Conservation (phyloP, 257 asterid species). For the Fraxinus pennsylvanica region DNA sequence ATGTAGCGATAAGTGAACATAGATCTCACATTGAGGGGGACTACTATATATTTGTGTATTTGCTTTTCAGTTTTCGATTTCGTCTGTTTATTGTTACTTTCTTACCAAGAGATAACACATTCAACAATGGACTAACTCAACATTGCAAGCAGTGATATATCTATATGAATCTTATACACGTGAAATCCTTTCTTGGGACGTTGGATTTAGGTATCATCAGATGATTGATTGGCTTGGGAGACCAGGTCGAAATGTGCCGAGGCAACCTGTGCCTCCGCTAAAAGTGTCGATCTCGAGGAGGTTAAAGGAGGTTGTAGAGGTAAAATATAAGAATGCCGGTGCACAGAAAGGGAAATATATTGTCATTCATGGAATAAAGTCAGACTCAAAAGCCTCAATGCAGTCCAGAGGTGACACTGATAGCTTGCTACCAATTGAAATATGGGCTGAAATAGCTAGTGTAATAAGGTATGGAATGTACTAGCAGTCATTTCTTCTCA, state of each 20-base stretch:
- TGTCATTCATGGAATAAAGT: constrained; percentile 81
- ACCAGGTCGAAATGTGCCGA: constrained; percentile 69
- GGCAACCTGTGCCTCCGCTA: constrained; percentile 66
- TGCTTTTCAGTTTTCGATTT: background rate
- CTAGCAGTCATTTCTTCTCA: background rate
- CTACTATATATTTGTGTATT: too few species aligned
- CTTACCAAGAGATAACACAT: background rate
- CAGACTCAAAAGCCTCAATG: constrained; percentile 93
- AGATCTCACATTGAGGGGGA: background rate
- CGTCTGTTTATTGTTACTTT: background rate
- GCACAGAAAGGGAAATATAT: constrained; percentile 69
- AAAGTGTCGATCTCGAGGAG: constrained; percentile 71
- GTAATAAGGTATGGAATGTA: constrained; percentile 53
- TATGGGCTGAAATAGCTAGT: constrained; percentile 69
- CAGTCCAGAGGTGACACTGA: constrained; percentile 82
- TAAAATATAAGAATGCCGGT: constrained; percentile 65
- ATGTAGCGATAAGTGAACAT: background rate
- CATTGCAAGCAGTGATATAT: background rate
- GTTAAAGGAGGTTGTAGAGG: constrained; percentile 74
- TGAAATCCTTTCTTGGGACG: background rate
- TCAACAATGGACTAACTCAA: background rate
- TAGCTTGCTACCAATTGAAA: constrained; percentile 87
- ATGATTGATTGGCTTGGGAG: constrained; percentile 79
- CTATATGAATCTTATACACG: background rate
- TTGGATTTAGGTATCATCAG: constrained; percentile 57